Evolutionary conservation across 2,329 filamentous ascomycete species (phyloP), one percentile per base, ranked within the genome.

Genomic region (Aspergillus aculeatus): DNA sequence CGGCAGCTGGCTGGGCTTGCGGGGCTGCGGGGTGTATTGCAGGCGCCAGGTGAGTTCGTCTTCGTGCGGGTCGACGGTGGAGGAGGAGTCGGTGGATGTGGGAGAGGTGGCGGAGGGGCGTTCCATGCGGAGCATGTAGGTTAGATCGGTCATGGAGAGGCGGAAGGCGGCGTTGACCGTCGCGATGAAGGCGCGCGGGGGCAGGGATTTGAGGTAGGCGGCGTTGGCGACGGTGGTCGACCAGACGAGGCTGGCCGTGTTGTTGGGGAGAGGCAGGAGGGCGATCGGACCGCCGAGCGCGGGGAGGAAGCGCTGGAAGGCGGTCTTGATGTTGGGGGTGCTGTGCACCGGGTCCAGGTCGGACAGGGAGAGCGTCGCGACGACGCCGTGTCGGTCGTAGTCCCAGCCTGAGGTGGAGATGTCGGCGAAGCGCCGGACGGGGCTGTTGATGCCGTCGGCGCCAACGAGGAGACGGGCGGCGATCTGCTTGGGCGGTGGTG

Each of bases 161-260:
- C 92, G 87, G 80, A 99, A 97, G 0, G 92, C 95, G 0, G 94
- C 92, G 72, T 99, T 98, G 66, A 99, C 90, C 83, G 94, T 89
- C 32, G 92, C 88, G 16, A 88, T 79, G 71, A 99, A 96, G 71
- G 96, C 90, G 52, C 81, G 79, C 0, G 87, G 75, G 0, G 87
- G 80, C 4, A 99, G 82, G 41, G 84, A 84, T 80, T 96, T 97
- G 47, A 99, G 82, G 57, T 89, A 82, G 0, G 89, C 83, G 0
- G 94, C 95, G 61, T 91, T 87, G 57, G 86, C 82, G 0, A 92
- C 89, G 0, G 91, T 95, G 1, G 93, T 98, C 5, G 92, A 96
- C 95, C 95, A 99, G 19, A 99, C 95, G 4, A 99, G 82, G 0
- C 92, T 93, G 4, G 93, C 89, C 72, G 86, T 84, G 64, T 90